Base-by-base conservation (phyloP, 73 alveolate genomes). In the Tetrahymena elliotti region DNA sequence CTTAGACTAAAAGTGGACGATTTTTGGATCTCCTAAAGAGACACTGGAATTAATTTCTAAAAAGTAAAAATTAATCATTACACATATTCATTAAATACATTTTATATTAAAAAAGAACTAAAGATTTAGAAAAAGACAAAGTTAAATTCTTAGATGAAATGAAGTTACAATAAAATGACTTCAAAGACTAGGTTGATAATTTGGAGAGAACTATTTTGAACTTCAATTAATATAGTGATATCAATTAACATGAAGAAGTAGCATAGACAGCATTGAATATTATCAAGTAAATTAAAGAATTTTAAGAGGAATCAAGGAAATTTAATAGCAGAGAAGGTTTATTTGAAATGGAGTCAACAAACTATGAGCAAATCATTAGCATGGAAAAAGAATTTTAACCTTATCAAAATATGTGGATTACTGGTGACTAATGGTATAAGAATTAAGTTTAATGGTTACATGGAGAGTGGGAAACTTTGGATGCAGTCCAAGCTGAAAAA, bases 1-100 rank as follows among this genome's bases (percentile, higher is more conserved):
- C 94, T 94, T 98, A 40, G 99, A 99, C 93, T 97, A 98, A 94
- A 99, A 99, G 96, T 98, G 99, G 99, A 97, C 97, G 92, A 96
- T 99, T 93, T 98, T 96, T 97, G 99, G 99, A 83, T 99, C 99
- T 13, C 99, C 99, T 52, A 97, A 98, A 92, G 98, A 98, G 93
- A 98, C 98, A 38, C 93, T 97, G 93, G 99, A 97, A 84, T 93
- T 98, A 53, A 98, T 98, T 92, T 99, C 39, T 22, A 68, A 68
- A 68, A 68, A 68, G 88, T 68, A 68, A 68, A 68, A 68, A 68
- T 68, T 22, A 68, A 16, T 22, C n/a, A 27, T 24, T 24, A 27
- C 16, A 4, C 36, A 2, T 18, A 2, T 68, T 31, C n/a, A 11
- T 1, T 3, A 4, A 18, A 22, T 0, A 22, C 2, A 68, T 68